These are phyloP conservation scores for Russula virescens DNA, from an alignment of 768 basidiomycete genomes.

Conservation along the genomic window DNA sequence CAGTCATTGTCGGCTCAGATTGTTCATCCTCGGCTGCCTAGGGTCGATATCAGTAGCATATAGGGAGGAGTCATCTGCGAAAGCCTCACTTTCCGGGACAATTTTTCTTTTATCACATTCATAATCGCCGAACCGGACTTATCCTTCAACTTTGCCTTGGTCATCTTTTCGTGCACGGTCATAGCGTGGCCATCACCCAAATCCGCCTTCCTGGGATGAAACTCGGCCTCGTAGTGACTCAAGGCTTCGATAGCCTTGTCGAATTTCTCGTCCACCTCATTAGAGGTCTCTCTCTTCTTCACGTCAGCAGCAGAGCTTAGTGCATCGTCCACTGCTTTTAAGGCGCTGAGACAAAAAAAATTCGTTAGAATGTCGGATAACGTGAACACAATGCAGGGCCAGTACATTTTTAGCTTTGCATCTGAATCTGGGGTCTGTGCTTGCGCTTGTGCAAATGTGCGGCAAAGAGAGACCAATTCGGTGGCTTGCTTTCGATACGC, in stretches of 20 bases:
- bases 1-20: not conserved
- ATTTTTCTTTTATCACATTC: not conserved
- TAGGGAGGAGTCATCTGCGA: too few species aligned
- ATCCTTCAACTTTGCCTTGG: not conserved
- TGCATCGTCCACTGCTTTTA: slow-evolving; percentile 2
- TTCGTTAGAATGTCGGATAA: not conserved
- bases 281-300: not conserved
- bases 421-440: not conserved
- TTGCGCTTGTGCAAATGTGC: not conserved
- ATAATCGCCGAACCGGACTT: not conserved
- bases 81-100: not conserved
- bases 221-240: not conserved
- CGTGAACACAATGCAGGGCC: not conserved
- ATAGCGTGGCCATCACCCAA: not conserved
- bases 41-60: not conserved
- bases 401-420: not conserved
- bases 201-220: not conserved
- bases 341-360: not conserved
- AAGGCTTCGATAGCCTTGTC: not conserved
- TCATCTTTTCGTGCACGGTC: not conserved
- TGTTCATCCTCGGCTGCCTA: not conserved
- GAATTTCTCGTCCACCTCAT: not conserved
- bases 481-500: slow-evolving; percentile 2
- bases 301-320: not conserved
- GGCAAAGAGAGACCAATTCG: not conserved